phyloP scores from a whole-genome alignment of 306 rosid species.

The Cajanus cajan region DNA sequence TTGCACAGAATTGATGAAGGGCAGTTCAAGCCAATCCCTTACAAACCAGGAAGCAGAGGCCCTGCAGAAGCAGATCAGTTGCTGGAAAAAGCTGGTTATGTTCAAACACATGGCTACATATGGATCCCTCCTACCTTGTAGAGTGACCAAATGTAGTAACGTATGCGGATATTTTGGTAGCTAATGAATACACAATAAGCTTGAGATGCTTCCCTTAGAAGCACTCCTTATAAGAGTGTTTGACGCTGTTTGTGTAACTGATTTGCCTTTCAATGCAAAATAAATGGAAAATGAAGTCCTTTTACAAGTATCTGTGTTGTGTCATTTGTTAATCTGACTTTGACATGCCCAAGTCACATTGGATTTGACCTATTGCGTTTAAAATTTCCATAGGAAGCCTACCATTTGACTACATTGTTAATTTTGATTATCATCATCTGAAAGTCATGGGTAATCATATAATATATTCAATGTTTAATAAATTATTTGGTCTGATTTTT shows the following conservation, averaged over 20 bases:
- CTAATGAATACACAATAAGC: background rate
- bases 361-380: background rate
- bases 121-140: constrained; percentile 91
- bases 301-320: background rate
- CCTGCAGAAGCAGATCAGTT: constrained; percentile 73
- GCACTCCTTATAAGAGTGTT: background rate
- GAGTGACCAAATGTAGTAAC: background rate
- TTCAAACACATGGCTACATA: constrained; percentile 74
- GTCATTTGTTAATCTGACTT: background rate
- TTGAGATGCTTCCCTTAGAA: constrained; percentile 21
- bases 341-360: background rate
- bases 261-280: background rate
- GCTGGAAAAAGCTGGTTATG: constrained; percentile 65
- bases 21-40: constrained; percentile 57
- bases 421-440: background rate
- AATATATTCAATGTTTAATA: too few species aligned
- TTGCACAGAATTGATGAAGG: constrained; percentile 75
- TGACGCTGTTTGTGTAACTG: background rate
- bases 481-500: too few species aligned
- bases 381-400: too few species aligned
- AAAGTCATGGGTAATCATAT: background rate
- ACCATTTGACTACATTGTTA: background rate
- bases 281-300: constrained; percentile 2
- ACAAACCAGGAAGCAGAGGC: constrained; percentile 78
- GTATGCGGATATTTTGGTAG: background rate